Base-by-base conservation (phyloP, 805 yeast species). In the Candida taoyuanica region DNA sequence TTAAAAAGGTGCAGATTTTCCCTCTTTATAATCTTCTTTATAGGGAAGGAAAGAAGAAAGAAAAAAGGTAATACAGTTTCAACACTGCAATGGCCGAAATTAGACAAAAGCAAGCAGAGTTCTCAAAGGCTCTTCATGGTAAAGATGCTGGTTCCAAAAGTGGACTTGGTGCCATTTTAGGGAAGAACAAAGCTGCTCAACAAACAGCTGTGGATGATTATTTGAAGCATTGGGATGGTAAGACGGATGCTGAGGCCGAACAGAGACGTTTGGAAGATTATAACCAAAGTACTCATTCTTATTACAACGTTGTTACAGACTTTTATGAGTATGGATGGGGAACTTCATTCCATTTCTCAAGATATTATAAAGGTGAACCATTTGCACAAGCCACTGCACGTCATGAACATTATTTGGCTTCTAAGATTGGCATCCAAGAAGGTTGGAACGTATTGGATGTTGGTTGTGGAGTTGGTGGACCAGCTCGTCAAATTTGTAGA, bases 241-340 rank as follows among this genome's bases (percentile, higher is more conserved):
- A 85, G 61, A 81, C 85, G 17, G 78, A 78, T 50, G 62, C 74
- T 42, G 78, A 74, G 45, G 83, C 93, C 58, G 84, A 88, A 67
- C 67, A 75, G 36, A 53, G 73, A 60, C 65, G 98, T 65, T 68
- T 88, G 44, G 76, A 73, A 29, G 96, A 89, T 64, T 91, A 91
- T 69, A 85, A 95, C 42, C 81, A 82, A 49, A 75, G 88, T 53
- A 93, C 98, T 39, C 89, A 85, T 63, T 95, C 93, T 60, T 91
- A 91, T 73, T 91, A 91, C 72, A 93, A 93, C 68, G 78, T 91
- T 60, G 97, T 86, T 35, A 93, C 98, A 20, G 98, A 91, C 66
- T 93, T 93, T 58, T 93, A 93, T 73, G 98, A 93, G 69, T 91
- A 93, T 65, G 98, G 98, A 35, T 93, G 98, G 98, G 98, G 98